These are phyloP conservation scores for Boletus bicolor DNA, from an alignment of 768 basidiomycete species.

Conservation along the genomic window DNA sequence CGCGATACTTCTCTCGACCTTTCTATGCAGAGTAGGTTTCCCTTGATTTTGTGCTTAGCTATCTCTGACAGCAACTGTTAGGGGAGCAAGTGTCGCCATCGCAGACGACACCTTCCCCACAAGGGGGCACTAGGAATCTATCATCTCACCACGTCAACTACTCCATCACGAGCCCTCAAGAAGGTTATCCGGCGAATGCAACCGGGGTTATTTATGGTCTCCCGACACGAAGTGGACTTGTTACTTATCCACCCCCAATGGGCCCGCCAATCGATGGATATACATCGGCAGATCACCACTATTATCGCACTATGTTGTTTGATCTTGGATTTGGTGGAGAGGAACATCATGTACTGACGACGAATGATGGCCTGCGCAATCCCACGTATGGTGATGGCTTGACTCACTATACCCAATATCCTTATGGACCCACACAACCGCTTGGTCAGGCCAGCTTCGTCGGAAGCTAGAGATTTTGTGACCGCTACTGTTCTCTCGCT, in stretches of 20 bases:
- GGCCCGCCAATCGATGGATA: constrained; percentile 28
- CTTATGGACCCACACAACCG: constrained; percentile 28
- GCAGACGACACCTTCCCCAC: constrained; percentile 26
- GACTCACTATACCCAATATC: constrained; percentile 32
- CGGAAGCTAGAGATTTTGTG: constrained; percentile 13
- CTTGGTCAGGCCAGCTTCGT: constrained; percentile 25
- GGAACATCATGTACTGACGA: constrained; percentile 24
- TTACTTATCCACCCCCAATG: constrained; percentile 30
- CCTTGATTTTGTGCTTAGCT: background rate
- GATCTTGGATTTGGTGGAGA: constrained; percentile 64
- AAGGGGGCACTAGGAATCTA: constrained; percentile 11
- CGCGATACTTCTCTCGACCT: constrained; percentile 51
- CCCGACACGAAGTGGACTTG: constrained; percentile 12
- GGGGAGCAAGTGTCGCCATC: constrained; percentile 21
- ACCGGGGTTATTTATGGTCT: constrained; percentile 13
- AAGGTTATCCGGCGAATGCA: constrained; percentile 17
- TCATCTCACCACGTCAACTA: constrained; percentile 17
- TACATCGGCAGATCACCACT: constrained; percentile 56
- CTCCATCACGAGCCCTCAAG: constrained; percentile 14
- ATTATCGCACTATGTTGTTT: constrained; percentile 73
- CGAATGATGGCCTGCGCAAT: constrained; percentile 26
- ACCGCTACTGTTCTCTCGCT: background rate
- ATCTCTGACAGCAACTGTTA: constrained; percentile 13
- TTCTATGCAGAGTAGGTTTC: constrained; percentile 48
- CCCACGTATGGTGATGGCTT: constrained; percentile 35